Evolutionary conservation across 2,329 filamentous ascomycete species (phyloP).

Genomic region (Boeremia lycopersici): DNA sequence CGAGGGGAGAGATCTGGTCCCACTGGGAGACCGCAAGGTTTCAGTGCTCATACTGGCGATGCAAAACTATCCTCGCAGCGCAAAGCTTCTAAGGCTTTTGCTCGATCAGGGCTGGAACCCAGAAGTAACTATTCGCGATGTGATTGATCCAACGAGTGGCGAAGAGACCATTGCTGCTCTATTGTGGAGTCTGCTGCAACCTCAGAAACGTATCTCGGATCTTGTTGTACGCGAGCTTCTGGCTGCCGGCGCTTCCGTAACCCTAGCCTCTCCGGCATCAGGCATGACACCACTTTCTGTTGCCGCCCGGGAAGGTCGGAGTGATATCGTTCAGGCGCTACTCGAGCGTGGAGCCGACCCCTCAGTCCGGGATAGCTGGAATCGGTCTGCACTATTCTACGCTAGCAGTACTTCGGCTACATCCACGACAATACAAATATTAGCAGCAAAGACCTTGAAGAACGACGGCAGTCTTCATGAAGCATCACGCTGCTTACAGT

Average conservation of each 20-base stretch:
- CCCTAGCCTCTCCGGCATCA: slow-evolving; percentile 59
- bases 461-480: slow-evolving; percentile 73
- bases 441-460: slow-evolving; percentile 62
- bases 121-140: slow-evolving; percentile 51
- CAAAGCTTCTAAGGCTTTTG: slow-evolving; percentile 26
- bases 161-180: slow-evolving; percentile 64
- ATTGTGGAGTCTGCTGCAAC: slow-evolving; percentile 66
- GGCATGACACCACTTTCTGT: slow-evolving; percentile 65
- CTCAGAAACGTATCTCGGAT: slow-evolving; percentile 67
- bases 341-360: slow-evolving; percentile 65
- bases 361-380: slow-evolving; percentile 62
- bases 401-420: slow-evolving; percentile 54
- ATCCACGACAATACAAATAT: slow-evolving; percentile 41
- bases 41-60: slow-evolving; percentile 35
- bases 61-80: slow-evolving; percentile 33
- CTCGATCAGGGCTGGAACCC: slow-evolving; percentile 37
- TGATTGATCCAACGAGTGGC: slow-evolving; percentile 56
- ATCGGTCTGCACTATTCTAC: slow-evolving; percentile 65
- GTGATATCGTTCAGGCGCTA: slow-evolving; percentile 64
- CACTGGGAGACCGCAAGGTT: slow-evolving; percentile 11
- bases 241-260: slow-evolving; percentile 62
- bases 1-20: slow-evolving; percentile 26
- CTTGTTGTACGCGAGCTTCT: slow-evolving; percentile 63
- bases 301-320: slow-evolving; percentile 61
- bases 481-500: slow-evolving; percentile 64